Evolutionary conservation across 352 stramenopile genomes (phyloP).

Genomic region (Phytophthora pseudosyringae): DNA sequence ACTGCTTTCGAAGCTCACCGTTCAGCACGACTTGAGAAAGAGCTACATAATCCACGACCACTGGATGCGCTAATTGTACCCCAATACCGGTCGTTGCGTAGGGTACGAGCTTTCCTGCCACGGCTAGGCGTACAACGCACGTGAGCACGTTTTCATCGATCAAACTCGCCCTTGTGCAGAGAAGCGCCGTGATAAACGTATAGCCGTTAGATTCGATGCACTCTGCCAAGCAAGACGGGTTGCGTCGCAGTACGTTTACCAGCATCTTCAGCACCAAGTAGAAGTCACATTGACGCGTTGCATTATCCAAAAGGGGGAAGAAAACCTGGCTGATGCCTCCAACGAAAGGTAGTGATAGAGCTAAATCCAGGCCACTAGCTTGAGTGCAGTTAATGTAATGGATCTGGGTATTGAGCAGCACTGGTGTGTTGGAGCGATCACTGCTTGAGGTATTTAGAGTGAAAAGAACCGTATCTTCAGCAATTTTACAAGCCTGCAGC

Average conservation of each 20-base stretch:
- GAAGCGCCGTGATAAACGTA: slow-evolving; percentile 50
- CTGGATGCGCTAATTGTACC: slow-evolving; percentile 26
- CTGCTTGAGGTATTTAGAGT: slow-evolving; percentile 65
- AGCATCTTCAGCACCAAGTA: slow-evolving; percentile 56
- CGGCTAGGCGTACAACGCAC: slow-evolving; percentile 49
- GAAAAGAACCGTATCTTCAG: slow-evolving; percentile 63
- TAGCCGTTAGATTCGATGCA: slow-evolving; percentile 69
- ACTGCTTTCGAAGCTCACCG: slow-evolving; percentile 42
- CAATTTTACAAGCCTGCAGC: slow-evolving; percentile 64
- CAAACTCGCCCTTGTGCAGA: slow-evolving; percentile 48
- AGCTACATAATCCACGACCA: slow-evolving; percentile 61
- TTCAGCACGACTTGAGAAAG: slow-evolving; percentile 67
- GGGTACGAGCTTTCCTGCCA: slow-evolving; percentile 46
- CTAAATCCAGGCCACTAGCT: slow-evolving; percentile 57
- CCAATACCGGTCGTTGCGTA: slow-evolving; percentile 10
- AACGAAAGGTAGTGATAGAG: slow-evolving; percentile 63
- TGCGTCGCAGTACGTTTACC: slow-evolving; percentile 53
- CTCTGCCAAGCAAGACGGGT: slow-evolving; percentile 64
- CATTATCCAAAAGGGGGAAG: slow-evolving; percentile 65
- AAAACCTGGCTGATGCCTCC: slow-evolving; percentile 65
- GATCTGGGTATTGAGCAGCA: slow-evolving; percentile 42
- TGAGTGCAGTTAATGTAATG: slow-evolving; percentile 64
- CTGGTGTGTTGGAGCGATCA: slow-evolving; percentile 29
- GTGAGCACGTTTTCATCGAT: slow-evolving; percentile 59
- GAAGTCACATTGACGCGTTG: slow-evolving; percentile 55